Evolutionary conservation across 441 rosid species (phyloP).

Genomic region (Erodium trifolium): DNA sequence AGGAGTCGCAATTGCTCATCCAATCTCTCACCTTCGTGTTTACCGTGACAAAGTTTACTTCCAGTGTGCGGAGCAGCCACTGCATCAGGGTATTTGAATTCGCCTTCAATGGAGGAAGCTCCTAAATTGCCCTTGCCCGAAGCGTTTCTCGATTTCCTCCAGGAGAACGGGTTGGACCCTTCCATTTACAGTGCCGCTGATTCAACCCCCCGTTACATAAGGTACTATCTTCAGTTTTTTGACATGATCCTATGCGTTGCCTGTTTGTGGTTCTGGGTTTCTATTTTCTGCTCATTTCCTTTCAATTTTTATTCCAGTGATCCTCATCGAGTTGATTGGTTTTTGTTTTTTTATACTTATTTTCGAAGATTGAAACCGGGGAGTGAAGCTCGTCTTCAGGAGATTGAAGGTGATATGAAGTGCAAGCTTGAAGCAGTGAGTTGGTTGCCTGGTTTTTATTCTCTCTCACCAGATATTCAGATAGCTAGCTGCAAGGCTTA

Average conservation of each 20-base stretch:
- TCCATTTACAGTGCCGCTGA: slow-evolving; percentile 46
- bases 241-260: background rate
- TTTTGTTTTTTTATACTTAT: background rate
- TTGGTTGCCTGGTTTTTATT: slow-evolving; percentile 73
- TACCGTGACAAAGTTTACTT: background rate
- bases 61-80: background rate
- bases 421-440: slow-evolving; percentile 55
- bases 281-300: background rate
- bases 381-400: slow-evolving; percentile 34
- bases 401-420: slow-evolving; percentile 54
- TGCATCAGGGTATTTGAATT: too few relatives aligned
- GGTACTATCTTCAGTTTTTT: slow-evolving; percentile 27
- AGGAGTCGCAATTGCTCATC: background rate
- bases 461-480: slow-evolving; percentile 59
- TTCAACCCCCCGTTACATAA: slow-evolving; percentile 64
- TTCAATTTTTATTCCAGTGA: too few relatives aligned
- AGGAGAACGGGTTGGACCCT: slow-evolving; percentile 57
- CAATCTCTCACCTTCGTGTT: background rate
- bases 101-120: slow-evolving; percentile 39
- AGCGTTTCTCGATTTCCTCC: slow-evolving; percentile 50
- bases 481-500: slow-evolving; percentile 67
- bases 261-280: background rate
- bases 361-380: slow-evolving; percentile 64
- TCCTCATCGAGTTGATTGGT: background rate
- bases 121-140: slow-evolving; percentile 45